Evolutionary conservation across 1,284 basidiomycete species (phyloP), one percentile per base, ranked within the genome.

Genomic region (Apiotrichum siamense): DNA sequence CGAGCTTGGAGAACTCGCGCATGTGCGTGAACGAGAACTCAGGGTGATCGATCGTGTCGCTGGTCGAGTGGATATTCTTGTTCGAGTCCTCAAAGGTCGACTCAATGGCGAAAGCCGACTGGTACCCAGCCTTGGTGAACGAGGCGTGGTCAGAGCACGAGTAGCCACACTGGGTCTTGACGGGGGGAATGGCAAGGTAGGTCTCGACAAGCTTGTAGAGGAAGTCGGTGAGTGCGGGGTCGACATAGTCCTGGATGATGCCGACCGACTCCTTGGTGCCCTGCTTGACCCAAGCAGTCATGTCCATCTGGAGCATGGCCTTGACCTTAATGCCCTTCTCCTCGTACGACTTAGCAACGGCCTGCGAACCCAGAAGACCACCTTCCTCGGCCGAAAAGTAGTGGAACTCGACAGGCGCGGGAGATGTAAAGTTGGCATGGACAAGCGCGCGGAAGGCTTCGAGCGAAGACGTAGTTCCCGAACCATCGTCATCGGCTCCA

Each of bases 331-430:
- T 77, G 9, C 75, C 76, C 50, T 78, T 76, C 21, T 76, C 70
- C 61, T 82, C 83, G 69, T 97, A 98, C 48, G 80, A 78, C 61
- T 80, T 78, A 27, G 90, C 92, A 41, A 98, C 82, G 11, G 89
- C 93, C 70, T 96, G 90, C 37, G 87, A 90, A 36, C 94, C 94
- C 49, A 98, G 84, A 29, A 97, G 80, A n/a, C 94, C 94, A 39
- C 85, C 87, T 77, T 96, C 91, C 66, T 96, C 91, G 42, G 91
- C 92, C 47, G 87, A 87, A 71, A 91, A 97, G 86, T 87, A 98
- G 71, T 96, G 92, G 74, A 97, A 94, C 70, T 97, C 92, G 52
- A 97, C 81, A 18, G 87, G 80, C 40, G 65, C 62, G 17, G 76
- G 75, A 21, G 94, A 91, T 20, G 75, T 80, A 77, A 87, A 97